phyloP scores from a whole-genome alignment of 148 eudicot genomes.

The Rhododendron henanense region DNA sequence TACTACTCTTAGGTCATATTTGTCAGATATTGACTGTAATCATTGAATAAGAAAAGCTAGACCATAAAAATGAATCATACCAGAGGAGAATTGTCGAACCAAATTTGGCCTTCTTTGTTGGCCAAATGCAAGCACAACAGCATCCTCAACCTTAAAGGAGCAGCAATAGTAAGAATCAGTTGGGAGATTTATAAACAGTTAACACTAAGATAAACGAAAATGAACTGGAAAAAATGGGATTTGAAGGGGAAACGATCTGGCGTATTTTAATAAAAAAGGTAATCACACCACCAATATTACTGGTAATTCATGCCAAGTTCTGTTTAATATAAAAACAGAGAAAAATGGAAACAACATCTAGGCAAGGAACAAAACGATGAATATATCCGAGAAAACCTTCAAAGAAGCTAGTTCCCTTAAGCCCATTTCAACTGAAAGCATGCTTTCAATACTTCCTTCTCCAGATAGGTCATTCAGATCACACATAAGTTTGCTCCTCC shows the following conservation, averaged over 20 bases:
- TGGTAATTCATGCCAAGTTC: not conserved
- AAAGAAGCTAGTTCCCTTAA: constrained; percentile 88
- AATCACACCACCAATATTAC: not conserved
- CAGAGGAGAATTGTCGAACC: constrained; percentile 43
- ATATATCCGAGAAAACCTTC: constrained; percentile 47
- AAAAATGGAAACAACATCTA: not conserved
- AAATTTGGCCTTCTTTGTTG: constrained; percentile 67
- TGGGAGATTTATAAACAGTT: not conserved
- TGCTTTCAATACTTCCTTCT: constrained; percentile 93
- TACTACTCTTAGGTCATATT: not conserved
- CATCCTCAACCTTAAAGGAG: constrained; percentile 82
- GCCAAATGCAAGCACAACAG: constrained; percentile 75
- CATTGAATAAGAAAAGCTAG: not conserved
- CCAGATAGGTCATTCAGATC: constrained; percentile 73
- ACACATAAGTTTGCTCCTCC: constrained; percentile 50
- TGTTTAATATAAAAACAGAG: not conserved
- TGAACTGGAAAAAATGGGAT: not conserved
- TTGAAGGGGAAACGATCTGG: not conserved
- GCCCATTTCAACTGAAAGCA: constrained; percentile 99
- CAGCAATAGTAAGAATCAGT: not conserved
- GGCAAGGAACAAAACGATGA: not conserved
- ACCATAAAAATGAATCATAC: constrained; percentile 28
- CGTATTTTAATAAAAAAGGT: not conserved
- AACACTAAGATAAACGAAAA: too few species aligned
- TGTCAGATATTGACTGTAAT: not conserved